Percentiles rank a stretch among this genome's conserved stretches.
phyloP scores from a whole-genome alignment of 2,329 filamentous ascomycete genomes.

The Talaromyces sp. region DNA sequence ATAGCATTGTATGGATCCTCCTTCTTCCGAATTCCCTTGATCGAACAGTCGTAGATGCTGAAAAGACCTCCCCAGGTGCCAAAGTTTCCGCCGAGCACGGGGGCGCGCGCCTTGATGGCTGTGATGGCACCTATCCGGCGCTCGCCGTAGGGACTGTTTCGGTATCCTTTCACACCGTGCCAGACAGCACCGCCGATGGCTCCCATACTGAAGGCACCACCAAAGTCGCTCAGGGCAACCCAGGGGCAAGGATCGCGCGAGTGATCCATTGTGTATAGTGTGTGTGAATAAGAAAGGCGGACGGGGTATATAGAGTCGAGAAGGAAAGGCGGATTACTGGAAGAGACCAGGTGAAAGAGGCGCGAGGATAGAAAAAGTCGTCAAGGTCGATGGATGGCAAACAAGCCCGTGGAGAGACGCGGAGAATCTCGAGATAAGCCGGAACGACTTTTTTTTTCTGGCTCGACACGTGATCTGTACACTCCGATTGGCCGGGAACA shows the following conservation, averaged over 20 bases:
- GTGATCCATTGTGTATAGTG: slow-evolving; percentile 9
- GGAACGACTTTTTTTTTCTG: background rate
- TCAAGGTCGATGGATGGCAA: background rate
- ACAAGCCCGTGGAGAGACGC: background rate
- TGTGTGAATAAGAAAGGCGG: background rate
- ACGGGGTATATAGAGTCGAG: background rate
- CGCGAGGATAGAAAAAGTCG: background rate
- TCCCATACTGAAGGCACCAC: slow-evolving; percentile 94
- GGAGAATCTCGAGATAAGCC: background rate
- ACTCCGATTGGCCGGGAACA: background rate
- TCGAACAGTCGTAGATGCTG: slow-evolving; percentile 91
- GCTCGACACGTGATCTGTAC: background rate
- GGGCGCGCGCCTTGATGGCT: slow-evolving; percentile 94
- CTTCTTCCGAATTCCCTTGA: slow-evolving; percentile 92
- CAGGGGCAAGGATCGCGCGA: slow-evolving; percentile 13
- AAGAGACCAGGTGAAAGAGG: background rate
- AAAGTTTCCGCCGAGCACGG: slow-evolving; percentile 95
- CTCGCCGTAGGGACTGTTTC: slow-evolving; percentile 88
- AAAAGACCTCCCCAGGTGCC: slow-evolving; percentile 97
- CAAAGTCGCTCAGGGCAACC: slow-evolving; percentile 95
- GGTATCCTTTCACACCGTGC: slow-evolving; percentile 94
- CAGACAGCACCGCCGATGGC: slow-evolving; percentile 78
- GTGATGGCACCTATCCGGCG: slow-evolving; percentile 92
- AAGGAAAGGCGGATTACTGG: background rate
- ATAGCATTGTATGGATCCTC: slow-evolving; percentile 98